phyloP scores from a whole-genome alignment of 495 filamentous ascomycete genomes.

The Tuber microsphaerosporum region DNA sequence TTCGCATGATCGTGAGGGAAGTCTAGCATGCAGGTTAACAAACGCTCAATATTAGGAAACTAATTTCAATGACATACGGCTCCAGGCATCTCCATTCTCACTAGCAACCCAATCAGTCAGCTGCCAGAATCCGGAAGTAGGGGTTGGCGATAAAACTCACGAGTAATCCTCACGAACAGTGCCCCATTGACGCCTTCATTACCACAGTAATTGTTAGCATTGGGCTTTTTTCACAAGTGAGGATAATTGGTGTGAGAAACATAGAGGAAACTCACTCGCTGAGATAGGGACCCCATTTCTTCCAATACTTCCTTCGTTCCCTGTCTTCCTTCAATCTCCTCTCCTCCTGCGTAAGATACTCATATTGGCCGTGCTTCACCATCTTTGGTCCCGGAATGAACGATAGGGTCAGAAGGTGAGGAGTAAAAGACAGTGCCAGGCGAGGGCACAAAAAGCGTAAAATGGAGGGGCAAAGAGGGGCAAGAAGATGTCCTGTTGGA shows the following conservation, averaged over 20 bases:
- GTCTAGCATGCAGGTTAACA: conserved; percentile 49
- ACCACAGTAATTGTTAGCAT: conserved; percentile 18
- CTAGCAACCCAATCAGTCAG: conserved; percentile 18
- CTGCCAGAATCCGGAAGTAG: not conserved
- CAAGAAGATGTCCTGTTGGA: not conserved
- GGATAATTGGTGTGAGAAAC: not conserved
- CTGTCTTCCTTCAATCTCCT: conserved; percentile 78
- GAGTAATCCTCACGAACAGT: conserved; percentile 91
- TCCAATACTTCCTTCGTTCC: conserved; percentile 78
- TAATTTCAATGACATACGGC: conserved; percentile 56
- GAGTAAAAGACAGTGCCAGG: not conserved
- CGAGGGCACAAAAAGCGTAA: not conserved
- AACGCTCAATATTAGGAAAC: not conserved
- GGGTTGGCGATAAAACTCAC: conserved; percentile 46
- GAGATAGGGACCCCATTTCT: conserved; percentile 82
- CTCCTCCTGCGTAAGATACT: conserved; percentile 80
- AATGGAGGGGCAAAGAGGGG: not conserved
- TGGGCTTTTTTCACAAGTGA: not conserved
- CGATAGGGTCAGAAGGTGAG: not conserved
- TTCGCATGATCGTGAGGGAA: conserved; percentile 88
- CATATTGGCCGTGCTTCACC: conserved; percentile 79
- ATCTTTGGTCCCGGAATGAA: conserved; percentile 45
- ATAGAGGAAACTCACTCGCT: conserved; percentile 46
- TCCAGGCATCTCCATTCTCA: conserved; percentile 86
- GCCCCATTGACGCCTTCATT: conserved; percentile 31